Conservation (phyloP, 805 yeast species). For the Suhomyces sp. region DNA sequence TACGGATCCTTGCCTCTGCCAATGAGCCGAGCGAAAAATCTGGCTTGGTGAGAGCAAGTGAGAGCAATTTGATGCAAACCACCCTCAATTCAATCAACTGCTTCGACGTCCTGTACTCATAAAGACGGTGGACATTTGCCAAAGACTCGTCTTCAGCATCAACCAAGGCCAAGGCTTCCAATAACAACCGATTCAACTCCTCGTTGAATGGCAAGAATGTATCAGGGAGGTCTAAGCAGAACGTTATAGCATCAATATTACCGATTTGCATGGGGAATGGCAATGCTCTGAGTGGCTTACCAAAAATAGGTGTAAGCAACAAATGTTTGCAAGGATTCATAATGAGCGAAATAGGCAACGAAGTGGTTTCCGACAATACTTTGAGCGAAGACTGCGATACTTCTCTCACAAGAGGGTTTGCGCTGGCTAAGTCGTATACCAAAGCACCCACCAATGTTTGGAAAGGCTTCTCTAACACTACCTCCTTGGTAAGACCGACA, state of each 20-base stretch:
- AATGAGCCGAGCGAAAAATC: slow-evolving; percentile 75
- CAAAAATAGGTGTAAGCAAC: slow-evolving; percentile 88
- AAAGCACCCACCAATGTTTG: slow-evolving; percentile 82
- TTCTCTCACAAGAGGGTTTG: slow-evolving; percentile 76
- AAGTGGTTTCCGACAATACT: slow-evolving; percentile 66
- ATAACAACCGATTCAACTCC: slow-evolving; percentile 76
- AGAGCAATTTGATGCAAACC: slow-evolving; percentile 79
- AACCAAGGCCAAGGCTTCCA: slow-evolving; percentile 90
- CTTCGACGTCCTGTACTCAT: slow-evolving; percentile 84
- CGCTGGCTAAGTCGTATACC: slow-evolving; percentile 89
- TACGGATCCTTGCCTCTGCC: slow-evolving; percentile 76
- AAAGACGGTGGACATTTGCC: slow-evolving; percentile 79
- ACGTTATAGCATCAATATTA: slow-evolving; percentile 94
- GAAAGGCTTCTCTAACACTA: slow-evolving; percentile 67
- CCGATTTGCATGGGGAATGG: slow-evolving; percentile 99
- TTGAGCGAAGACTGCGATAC: slow-evolving; percentile 72
- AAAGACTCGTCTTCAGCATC: slow-evolving; percentile 97
- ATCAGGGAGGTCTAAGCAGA: slow-evolving; percentile 76
- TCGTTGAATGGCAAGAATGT: slow-evolving; percentile 85
- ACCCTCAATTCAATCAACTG: slow-evolving; percentile 85
- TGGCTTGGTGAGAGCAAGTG: slow-evolving; percentile 80
- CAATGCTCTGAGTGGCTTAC: slow-evolving; percentile 91
- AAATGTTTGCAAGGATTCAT: slow-evolving; percentile 81
- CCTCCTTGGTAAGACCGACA: slow-evolving; percentile 53
- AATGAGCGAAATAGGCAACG: slow-evolving; percentile 66